A percentile compares a stretch with the other conserved stretches of the same genome.
These are phyloP conservation scores for Rhizoctonia solani DNA, from an alignment of 1,284 basidiomycete genomes.

Conservation along the genomic window DNA sequence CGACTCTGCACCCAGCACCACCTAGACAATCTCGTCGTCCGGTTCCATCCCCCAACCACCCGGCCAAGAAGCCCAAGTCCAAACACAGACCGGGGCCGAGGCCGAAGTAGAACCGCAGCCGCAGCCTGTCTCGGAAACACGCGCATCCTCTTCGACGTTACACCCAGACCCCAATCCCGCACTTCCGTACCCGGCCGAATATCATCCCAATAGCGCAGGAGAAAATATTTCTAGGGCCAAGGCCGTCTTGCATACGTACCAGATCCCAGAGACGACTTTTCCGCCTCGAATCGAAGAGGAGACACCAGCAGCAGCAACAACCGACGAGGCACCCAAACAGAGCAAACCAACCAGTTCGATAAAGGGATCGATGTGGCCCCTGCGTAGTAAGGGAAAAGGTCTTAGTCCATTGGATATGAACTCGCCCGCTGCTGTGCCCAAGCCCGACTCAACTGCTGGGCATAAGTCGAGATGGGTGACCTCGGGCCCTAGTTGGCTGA, in stretches of 20 bases:
- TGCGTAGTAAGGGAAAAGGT: constrained; percentile 7
- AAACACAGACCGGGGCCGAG: not conserved
- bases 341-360: not conserved
- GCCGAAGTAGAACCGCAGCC: not conserved
- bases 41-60: not conserved
- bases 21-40: not conserved
- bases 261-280: constrained; percentile 26
- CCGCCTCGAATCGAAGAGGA: constrained; percentile 17
- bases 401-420: constrained; percentile 13
- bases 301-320: not conserved
- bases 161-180: not conserved
- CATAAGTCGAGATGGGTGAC: not conserved
- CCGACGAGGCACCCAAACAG: not conserved
- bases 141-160: not conserved
- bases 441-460: not conserved
- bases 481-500: constrained; percentile 25
- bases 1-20: constrained; percentile 21
- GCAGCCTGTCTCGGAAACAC: not conserved
- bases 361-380: constrained; percentile 25
- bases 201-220: constrained; percentile 11
- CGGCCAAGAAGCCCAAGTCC: too few species aligned
- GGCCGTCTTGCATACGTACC: constrained; percentile 30
- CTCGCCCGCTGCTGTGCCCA: constrained; percentile 10
- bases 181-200: constrained; percentile 11
- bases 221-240: constrained; percentile 20